Evolutionary conservation across 352 stramenopile species (phyloP).

Genomic region (Phytophthora constricta): DNA sequence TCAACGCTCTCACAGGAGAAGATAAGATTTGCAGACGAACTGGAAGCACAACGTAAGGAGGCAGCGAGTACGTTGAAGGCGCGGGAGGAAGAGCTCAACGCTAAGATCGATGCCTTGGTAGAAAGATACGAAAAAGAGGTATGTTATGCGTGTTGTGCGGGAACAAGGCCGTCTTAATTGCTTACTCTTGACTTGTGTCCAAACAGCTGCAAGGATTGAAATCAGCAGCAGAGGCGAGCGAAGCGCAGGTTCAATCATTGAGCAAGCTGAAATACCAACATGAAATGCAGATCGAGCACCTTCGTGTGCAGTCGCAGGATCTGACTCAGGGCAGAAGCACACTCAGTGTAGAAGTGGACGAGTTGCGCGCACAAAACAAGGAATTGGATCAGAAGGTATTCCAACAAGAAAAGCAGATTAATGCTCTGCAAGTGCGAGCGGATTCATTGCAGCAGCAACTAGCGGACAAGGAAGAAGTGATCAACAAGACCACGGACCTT

Average conservation of each 20-base stretch:
- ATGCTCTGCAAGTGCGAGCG: conserved; percentile 73
- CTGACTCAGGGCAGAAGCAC: conserved; percentile 50
- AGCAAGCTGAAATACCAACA: conserved; percentile 82
- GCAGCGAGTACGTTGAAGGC: conserved; percentile 56
- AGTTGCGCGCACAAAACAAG: conserved; percentile 76
- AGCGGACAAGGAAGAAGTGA: conserved; percentile 76
- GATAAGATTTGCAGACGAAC: conserved; percentile 71
- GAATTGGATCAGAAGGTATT: conserved; percentile 82
- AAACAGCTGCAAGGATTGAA: conserved; percentile 56
- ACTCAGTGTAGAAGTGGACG: conserved; percentile 56
- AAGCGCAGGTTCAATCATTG: conserved; percentile 60
- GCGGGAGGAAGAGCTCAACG: conserved; percentile 66
- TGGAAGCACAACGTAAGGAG: conserved; percentile 63
- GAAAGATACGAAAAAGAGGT: conserved; percentile 77
- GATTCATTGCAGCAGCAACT: conserved; percentile 81
- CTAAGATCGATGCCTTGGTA: conserved; percentile 70
- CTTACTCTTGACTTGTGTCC: not conserved
- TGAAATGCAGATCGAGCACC: conserved; percentile 78
- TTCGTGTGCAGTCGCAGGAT: conserved; percentile 68
- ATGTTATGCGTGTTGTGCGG: not conserved
- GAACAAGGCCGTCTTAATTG: not conserved
- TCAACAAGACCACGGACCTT: conserved; percentile 75
- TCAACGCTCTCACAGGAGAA: conserved; percentile 65
- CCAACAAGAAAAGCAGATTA: conserved; percentile 86
- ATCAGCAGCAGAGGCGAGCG: conserved; percentile 51